Percentiles rank a stretch among this genome's conserved stretches.
phyloP scores from a whole-genome alignment of 371 early-diverging fungal genomes.

The Lichtheimia hyalospora region DNA sequence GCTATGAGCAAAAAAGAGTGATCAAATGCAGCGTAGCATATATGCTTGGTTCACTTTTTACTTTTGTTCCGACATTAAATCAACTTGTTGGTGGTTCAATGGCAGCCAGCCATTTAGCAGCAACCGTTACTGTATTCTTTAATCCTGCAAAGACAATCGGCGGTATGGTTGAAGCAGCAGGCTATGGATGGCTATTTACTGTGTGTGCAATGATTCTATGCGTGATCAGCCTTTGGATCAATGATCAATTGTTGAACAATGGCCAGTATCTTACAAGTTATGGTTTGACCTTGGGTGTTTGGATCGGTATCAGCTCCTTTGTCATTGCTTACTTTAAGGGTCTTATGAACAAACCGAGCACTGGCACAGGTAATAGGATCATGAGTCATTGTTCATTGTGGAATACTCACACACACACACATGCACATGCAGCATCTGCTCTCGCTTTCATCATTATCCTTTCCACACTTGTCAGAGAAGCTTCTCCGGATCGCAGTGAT shows the following conservation, averaged over 20 bases:
- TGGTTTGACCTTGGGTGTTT: constrained; percentile 53
- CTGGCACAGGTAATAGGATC: constrained; percentile 36
- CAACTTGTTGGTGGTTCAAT: constrained; percentile 29
- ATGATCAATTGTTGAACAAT: constrained; percentile 51
- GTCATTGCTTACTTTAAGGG: constrained; percentile 59
- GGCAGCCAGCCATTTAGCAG: constrained; percentile 54
- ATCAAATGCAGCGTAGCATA: constrained; percentile 6
- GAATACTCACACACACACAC: background rate
- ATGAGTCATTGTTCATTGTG: background rate
- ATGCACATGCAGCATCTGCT: constrained; percentile 41
- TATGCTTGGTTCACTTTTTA: constrained; percentile 51
- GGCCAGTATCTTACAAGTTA: constrained; percentile 36
- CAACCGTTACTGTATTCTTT: constrained; percentile 62
- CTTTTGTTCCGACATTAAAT: constrained; percentile 54
- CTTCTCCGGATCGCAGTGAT: constrained; percentile 41
- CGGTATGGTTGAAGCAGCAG: constrained; percentile 64
- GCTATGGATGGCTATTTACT: constrained; percentile 50
- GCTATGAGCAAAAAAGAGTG: constrained; percentile 3
- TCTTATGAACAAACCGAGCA: constrained; percentile 50
- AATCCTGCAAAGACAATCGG: constrained; percentile 66
- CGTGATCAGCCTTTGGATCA: constrained; percentile 45
- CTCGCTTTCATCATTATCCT: constrained; percentile 59
- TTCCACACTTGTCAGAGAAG: constrained; percentile 46
- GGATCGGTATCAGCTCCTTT: constrained; percentile 63
- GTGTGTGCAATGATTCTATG: constrained; percentile 46